These are phyloP conservation scores for Juglanconis sp. DNA, from an alignment of 2,329 filamentous ascomycete species.

Conservation along the genomic window DNA sequence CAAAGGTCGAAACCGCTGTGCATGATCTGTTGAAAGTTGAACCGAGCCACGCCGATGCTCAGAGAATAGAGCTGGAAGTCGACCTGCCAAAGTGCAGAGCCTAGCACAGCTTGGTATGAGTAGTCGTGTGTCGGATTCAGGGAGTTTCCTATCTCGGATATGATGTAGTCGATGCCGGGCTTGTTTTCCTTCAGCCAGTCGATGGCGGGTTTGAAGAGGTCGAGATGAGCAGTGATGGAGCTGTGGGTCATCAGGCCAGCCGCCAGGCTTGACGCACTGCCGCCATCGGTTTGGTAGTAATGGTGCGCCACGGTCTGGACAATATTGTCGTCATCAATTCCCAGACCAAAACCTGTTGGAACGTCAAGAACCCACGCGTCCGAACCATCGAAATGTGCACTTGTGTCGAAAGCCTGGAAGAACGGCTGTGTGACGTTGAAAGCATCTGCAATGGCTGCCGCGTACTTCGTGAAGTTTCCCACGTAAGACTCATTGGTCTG, in stretches of 20 bases:
- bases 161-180: constrained; percentile 30
- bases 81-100: constrained; percentile 34
- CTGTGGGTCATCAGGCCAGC: constrained; percentile 17
- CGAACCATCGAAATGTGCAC: constrained; percentile 25
- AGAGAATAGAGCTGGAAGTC: constrained; percentile 36
- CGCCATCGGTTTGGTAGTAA: constrained; percentile 33
- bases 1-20: constrained; percentile 27
- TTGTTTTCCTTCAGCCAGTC: constrained; percentile 30
- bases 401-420: constrained; percentile 34
- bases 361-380: constrained; percentile 28
- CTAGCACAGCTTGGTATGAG: constrained; percentile 32
- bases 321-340: constrained; percentile 29
- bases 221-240: constrained; percentile 16
- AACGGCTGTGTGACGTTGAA: constrained; percentile 28
- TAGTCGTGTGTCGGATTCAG: constrained; percentile 29
- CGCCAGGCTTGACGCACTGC: constrained; percentile 26
- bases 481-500: constrained; percentile 33
- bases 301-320: constrained; percentile 36
- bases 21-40: constrained; percentile 38
- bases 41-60: constrained; percentile 30
- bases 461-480: constrained; percentile 33
- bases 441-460: constrained; percentile 26
- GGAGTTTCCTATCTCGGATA: constrained; percentile 36
- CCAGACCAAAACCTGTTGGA: constrained; percentile 29
- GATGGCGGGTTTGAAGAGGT: constrained; percentile 29